Conservation (phyloP, 2,329 filamentous ascomycete genomes). For the Tolypocladium tropicale region DNA sequence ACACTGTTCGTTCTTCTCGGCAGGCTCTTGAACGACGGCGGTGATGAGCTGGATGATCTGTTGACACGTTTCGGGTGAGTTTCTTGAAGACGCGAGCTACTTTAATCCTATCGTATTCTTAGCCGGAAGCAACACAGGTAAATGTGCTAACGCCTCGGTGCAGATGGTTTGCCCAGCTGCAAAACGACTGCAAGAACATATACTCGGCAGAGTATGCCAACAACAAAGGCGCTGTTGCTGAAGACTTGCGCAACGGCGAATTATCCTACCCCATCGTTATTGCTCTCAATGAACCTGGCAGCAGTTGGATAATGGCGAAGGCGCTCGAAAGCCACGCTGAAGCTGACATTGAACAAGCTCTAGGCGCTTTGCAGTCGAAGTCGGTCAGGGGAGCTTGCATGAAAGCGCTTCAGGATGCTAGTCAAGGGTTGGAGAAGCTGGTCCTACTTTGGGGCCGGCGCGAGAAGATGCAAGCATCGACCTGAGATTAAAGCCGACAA, state of each 20-base stretch:
- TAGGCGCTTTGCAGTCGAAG: constrained; percentile 4
- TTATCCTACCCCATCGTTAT: constrained; percentile 7
- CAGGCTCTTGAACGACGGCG: constrained; percentile 5
- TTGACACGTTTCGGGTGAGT: constrained; percentile 6
- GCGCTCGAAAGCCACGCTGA: constrained; percentile 1
- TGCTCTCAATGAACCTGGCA: constrained; percentile 4
- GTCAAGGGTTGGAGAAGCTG: constrained; percentile 4
- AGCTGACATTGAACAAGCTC: constrained; percentile 3
- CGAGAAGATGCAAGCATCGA: constrained; percentile 2
- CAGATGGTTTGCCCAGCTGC: constrained; percentile 8
- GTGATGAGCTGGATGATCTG: constrained; percentile 4
- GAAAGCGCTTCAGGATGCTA: constrained; percentile 6
- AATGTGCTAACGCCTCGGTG: neutral
- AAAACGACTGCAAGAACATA: constrained; percentile 10
- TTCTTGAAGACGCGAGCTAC: no score
- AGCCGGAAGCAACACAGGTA: no score
- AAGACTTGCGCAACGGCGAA: constrained; percentile 8
- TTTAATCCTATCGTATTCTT: no score
- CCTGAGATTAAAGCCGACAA: neutral
- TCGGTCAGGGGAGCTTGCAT: constrained; percentile 4
- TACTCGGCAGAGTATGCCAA: constrained; percentile 6
- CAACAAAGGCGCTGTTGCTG: constrained; percentile 7
- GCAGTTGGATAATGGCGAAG: neutral
- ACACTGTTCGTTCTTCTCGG: constrained; percentile 7
- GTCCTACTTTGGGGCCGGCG: constrained; percentile 6